A percentile compares a stretch with the other conserved stretches of the same genome.
These are phyloP conservation scores for Postia placenta DNA, from an alignment of 768 basidiomycete genomes.

Conservation along the genomic window DNA sequence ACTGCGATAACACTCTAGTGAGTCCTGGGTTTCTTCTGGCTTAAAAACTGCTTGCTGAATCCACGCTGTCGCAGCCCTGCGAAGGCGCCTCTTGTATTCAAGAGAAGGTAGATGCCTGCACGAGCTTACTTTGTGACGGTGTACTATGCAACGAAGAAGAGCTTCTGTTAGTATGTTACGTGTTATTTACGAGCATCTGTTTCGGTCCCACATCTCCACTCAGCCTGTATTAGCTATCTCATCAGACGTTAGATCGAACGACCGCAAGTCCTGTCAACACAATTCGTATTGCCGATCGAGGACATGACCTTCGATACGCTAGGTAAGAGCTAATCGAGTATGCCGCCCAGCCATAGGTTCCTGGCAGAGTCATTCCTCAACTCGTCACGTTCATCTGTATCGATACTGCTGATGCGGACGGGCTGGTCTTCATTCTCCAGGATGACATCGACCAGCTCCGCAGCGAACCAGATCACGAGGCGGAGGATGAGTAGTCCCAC, in stretches of 20 bases:
- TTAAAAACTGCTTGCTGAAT: background rate
- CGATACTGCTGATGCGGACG: too few relatives aligned
- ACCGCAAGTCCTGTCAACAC: too few relatives aligned
- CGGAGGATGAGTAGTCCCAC: background rate
- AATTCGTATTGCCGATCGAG: too few relatives aligned
- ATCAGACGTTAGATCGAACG: too few relatives aligned
- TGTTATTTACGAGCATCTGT: too few relatives aligned
- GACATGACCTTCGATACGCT: too few relatives aligned
- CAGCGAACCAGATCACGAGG: background rate
- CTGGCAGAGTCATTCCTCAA: background rate
- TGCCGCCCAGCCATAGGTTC: background rate
- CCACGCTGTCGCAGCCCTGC: constrained; percentile 10
- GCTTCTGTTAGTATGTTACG: background rate
- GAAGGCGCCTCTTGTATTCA: constrained; percentile 18
- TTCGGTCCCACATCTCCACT: too few relatives aligned
- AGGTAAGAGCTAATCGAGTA: background rate
- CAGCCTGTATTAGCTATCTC: too few relatives aligned
- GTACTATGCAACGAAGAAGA: background rate
- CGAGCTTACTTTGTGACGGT: background rate
- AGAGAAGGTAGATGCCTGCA: constrained; percentile 3
- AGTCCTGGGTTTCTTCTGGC: constrained; percentile 6
- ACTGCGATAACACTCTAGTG: constrained; percentile 19
- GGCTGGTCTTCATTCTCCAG: too few relatives aligned
- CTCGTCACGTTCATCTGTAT: background rate
- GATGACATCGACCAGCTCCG: background rate